phyloP scores from a whole-genome alignment of 208 protist genomes.

The Naegleria fowleri region DNA sequence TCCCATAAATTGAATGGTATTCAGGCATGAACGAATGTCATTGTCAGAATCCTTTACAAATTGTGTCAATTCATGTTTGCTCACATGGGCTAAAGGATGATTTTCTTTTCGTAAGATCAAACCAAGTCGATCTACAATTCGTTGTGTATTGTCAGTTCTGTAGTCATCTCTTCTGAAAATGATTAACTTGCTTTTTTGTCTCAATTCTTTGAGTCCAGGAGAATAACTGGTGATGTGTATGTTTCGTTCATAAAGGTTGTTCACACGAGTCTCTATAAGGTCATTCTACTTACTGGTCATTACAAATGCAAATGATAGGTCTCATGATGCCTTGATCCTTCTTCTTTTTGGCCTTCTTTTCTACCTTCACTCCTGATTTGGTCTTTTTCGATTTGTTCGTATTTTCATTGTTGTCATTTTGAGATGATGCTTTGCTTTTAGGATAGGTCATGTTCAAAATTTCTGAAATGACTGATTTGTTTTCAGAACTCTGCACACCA shows the following conservation, averaged over 20 bases:
- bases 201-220: neutral
- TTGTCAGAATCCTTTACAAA: neutral
- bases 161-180: neutral
- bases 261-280: no score
- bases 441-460: neutral
- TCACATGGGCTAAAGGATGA: neutral
- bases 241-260: no score
- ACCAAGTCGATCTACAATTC: neutral
- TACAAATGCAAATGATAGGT: slow-evolving; percentile 29
- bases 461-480: neutral
- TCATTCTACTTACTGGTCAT: neutral
- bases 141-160: neutral
- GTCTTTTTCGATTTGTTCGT: neutral
- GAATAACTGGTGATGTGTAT: slow-evolving; percentile 16
- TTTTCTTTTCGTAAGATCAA: neutral
- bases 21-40: slow-evolving; percentile 26
- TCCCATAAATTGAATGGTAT: slow-evolving; percentile 10
- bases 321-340: neutral
- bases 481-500: neutral
- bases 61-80: neutral
- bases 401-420: neutral
- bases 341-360: neutral
- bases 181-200: neutral
- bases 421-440: neutral
- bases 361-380: neutral